These are phyloP conservation scores for Calocera cornea DNA, from an alignment of 768 basidiomycete species.

Conservation along the genomic window DNA sequence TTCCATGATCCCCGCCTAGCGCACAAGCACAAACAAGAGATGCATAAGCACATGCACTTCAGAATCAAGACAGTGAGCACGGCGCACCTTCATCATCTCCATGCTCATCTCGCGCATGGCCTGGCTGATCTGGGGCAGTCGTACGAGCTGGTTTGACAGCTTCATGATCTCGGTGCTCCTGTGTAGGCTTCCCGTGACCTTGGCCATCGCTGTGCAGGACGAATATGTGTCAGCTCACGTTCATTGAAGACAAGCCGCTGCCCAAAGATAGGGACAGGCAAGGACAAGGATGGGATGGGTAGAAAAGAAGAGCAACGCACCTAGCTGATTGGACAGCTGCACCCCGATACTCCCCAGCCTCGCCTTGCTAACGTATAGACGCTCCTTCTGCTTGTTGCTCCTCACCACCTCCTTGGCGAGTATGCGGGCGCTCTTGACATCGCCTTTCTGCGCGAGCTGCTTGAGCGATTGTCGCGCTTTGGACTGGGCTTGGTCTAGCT, in stretches of 20 bases:
- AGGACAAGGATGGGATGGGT: too few relatives aligned
- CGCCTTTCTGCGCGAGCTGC: slow-evolving; percentile 79
- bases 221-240: too few relatives aligned
- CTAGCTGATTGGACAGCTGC: slow-evolving; percentile 82
- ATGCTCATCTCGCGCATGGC: slow-evolving; percentile 96
- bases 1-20: slow-evolving; percentile 87
- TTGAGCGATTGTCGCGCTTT: slow-evolving; percentile 75
- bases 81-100: slow-evolving; percentile 93
- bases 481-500: slow-evolving; percentile 71
- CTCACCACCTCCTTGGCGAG: slow-evolving; percentile 89
- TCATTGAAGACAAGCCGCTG: too few relatives aligned
- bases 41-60: not conserved
- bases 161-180: slow-evolving; percentile 99
- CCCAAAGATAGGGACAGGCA: too few relatives aligned
- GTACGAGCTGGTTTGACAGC: slow-evolving; percentile 82
- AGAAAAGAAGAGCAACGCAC: slow-evolving; percentile 36
- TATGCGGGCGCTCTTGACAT: slow-evolving; percentile 82
- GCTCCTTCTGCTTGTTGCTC: slow-evolving; percentile 86
- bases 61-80: slow-evolving; percentile 10
- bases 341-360: slow-evolving; percentile 77
- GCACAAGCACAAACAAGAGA: not conserved
- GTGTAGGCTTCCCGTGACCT: slow-evolving; percentile 94
- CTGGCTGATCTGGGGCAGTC: slow-evolving; percentile 80
- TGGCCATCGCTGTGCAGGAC: slow-evolving; percentile 74
- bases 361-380: slow-evolving; percentile 85